Conservation (phyloP, 768 basidiomycete species). For the Amanita inopinata region DNA sequence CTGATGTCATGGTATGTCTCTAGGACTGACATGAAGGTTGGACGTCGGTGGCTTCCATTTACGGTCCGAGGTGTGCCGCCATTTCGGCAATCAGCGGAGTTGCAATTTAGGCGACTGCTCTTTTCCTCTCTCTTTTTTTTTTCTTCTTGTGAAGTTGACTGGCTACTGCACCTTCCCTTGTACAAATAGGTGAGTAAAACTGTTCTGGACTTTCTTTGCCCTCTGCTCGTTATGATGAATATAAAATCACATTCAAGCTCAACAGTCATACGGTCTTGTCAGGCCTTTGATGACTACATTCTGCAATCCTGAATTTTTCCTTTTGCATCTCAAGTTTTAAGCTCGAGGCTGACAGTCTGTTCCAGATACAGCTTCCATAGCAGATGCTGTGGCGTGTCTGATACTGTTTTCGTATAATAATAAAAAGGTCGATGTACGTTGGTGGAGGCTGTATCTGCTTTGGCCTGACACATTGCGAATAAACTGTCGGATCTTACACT, state of each 20-base stretch:
- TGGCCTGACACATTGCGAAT: too few species aligned
- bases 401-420: too few species aligned
- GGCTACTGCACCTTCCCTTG: too few species aligned
- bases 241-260: constrained; percentile 52
- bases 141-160: too few species aligned
- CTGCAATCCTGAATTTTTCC: constrained; percentile 34
- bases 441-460: too few species aligned
- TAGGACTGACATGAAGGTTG: not conserved
- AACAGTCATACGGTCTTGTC: constrained; percentile 39
- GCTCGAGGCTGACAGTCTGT: not conserved
- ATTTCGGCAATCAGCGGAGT: constrained; percentile 16
- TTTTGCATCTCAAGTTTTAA: constrained; percentile 6
- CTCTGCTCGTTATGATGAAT: constrained; percentile 32
- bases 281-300: constrained; percentile 42
- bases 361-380: constrained; percentile 9
- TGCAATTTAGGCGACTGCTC: constrained; percentile 9
- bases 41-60: not conserved
- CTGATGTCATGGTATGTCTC: constrained; percentile 11
- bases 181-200: not conserved
- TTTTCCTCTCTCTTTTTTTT: constrained; percentile 8
- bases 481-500: too few species aligned
- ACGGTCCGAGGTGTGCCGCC: not conserved
- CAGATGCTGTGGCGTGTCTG: too few species aligned
- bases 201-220: not conserved
- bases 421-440: too few species aligned